Evolutionary conservation across 306 rosid genomes (phyloP).

Genomic region (Dryas alaskensis): DNA sequence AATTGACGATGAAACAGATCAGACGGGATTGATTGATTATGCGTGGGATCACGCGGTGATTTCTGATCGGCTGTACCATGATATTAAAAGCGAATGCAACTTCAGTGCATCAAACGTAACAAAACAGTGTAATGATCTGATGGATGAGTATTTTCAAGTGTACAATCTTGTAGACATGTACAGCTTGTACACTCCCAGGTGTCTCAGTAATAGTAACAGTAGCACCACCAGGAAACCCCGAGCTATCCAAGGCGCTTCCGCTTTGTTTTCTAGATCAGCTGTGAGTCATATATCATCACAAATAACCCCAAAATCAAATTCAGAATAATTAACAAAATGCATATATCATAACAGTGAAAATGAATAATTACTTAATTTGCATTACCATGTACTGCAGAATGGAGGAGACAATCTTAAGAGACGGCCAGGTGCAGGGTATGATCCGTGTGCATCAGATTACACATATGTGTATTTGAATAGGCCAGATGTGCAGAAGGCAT

Average conservation of each 20-base stretch:
- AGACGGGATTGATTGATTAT: slow-evolving; percentile 44
- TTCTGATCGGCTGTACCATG: slow-evolving; percentile 36
- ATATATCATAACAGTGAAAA: neutral
- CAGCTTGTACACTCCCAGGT: slow-evolving; percentile 37
- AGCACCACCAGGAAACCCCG: neutral
- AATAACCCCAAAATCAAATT: no score
- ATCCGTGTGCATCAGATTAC: slow-evolving; percentile 44
- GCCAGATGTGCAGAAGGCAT: slow-evolving; percentile 46
- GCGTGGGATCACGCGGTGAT: slow-evolving; percentile 57
- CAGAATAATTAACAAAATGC: no score
- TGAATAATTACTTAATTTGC: neutral
- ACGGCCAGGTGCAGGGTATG: slow-evolving; percentile 37
- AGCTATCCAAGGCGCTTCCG: slow-evolving; percentile 16
- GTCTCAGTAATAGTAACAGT: slow-evolving; percentile 12
- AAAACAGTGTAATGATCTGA: neutral
- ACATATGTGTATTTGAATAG: slow-evolving; percentile 33
- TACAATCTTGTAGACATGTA: slow-evolving; percentile 43
- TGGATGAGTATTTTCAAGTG: slow-evolving; percentile 25
- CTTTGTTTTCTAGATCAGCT: slow-evolving; percentile 21
- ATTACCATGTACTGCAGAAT: slow-evolving; percentile 11
- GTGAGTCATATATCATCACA: slow-evolving; percentile 15
- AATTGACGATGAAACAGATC: slow-evolving; percentile 46
- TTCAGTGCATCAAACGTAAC: slow-evolving; percentile 22
- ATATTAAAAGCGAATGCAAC: slow-evolving; percentile 36
- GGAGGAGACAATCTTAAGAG: slow-evolving; percentile 26